Evolutionary conservation across 768 basidiomycete genomes (phyloP).

Genomic region (Russula sp.): DNA sequence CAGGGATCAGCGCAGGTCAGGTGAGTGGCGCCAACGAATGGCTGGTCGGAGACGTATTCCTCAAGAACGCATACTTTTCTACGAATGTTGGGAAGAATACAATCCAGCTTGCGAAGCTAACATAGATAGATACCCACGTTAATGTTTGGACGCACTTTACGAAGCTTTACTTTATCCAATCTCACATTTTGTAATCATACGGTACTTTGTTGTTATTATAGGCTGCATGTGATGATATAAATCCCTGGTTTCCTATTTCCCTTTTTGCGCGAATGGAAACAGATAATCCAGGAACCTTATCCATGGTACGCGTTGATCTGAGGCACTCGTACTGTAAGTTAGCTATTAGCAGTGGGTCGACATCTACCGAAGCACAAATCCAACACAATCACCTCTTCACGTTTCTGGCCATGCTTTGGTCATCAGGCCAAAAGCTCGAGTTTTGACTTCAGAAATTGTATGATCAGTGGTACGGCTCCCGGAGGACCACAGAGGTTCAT

Average conservation of each 20-base stretch:
- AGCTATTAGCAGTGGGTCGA: no score
- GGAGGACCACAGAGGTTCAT: neutral
- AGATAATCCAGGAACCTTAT: neutral
- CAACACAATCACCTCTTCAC: neutral
- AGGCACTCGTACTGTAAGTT: neutral
- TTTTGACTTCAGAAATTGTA: neutral
- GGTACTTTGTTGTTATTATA: neutral
- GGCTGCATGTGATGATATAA: neutral
- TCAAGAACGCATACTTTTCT: slow-evolving; percentile 76
- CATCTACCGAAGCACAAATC: neutral
- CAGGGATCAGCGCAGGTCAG: slow-evolving; percentile 63
- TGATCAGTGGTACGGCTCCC: neutral
- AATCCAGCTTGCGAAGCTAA: slow-evolving; percentile 43
- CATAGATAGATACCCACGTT: neutral
- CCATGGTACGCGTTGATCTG: neutral
- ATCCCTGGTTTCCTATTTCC: neutral
- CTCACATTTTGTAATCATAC: neutral
- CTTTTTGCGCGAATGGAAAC: neutral
- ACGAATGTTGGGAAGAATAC: slow-evolving; percentile 57
- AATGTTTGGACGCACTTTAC: neutral
- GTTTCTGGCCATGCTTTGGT: neutral
- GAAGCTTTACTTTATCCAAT: neutral
- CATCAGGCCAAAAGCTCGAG: neutral
- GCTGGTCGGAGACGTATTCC: slow-evolving; percentile 73
- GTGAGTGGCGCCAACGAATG: slow-evolving; percentile 60